These are phyloP conservation scores for Corymbia citriodora DNA, from an alignment of 441 rosid species.

Conservation along the genomic window DNA sequence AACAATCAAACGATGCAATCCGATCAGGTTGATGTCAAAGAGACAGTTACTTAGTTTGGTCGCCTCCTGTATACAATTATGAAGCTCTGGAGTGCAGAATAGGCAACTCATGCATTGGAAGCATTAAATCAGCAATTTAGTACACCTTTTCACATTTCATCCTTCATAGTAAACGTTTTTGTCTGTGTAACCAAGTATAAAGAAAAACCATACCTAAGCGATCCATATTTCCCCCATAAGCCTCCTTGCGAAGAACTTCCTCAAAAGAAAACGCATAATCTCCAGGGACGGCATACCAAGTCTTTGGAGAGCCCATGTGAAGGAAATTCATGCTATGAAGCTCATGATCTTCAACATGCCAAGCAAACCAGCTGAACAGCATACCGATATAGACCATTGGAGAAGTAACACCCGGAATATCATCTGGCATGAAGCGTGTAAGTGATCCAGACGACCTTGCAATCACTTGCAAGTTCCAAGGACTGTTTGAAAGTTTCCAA, in stretches of 20 bases:
- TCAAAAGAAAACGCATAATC: constrained; percentile 88
- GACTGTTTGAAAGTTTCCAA: constrained; percentile 98
- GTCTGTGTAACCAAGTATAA: not conserved
- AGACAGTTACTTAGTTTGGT: not conserved
- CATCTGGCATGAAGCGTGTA: constrained; percentile 99
- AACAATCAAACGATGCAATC: not conserved
- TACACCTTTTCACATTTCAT: not conserved
- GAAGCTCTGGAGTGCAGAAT: not conserved
- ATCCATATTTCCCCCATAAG: constrained; percentile 80
- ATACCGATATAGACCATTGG: constrained; percentile 98
- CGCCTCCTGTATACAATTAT: not conserved
- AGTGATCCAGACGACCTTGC: constrained; percentile 97
- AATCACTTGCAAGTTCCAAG: constrained; percentile 96
- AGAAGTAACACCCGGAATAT: constrained; percentile 98
- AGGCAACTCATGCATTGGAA: not conserved
- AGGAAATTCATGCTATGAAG: constrained; percentile 99
- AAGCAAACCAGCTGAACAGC: constrained; percentile 99
- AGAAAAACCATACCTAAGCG: constrained; percentile 53
- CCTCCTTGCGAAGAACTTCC: constrained; percentile 76
- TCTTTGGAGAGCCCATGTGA: constrained; percentile 91
- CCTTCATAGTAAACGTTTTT: not conserved
- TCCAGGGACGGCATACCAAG: constrained; percentile 97
- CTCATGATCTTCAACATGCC: constrained; percentile 99
- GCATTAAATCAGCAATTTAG: not conserved
- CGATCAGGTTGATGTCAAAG: not conserved